phyloP scores from a whole-genome alignment of 768 basidiomycete genomes.

The Mycena latifolia region DNA sequence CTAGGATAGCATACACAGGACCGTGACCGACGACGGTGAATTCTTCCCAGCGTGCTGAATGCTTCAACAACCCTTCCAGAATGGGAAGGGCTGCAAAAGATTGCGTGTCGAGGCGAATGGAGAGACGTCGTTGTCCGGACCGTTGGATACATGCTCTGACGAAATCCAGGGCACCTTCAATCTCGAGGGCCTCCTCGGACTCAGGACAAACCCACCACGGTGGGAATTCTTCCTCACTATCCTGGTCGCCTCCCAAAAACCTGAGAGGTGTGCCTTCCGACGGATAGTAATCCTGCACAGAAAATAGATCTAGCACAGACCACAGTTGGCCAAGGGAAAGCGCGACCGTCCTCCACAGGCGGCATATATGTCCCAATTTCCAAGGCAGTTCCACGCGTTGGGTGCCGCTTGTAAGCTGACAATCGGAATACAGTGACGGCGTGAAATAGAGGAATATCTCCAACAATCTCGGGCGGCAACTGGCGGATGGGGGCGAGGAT shows the following conservation, averaged over 20 bases:
- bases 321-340: slow-evolving; percentile 20
- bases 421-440: background rate
- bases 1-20: background rate
- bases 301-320: slow-evolving; percentile 5
- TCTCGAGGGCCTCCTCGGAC: background rate
- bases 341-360: slow-evolving; percentile 12
- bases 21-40: background rate
- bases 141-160: slow-evolving; percentile 2
- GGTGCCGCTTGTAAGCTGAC: too few species aligned
- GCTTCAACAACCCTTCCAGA: background rate
- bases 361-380: slow-evolving; percentile 21
- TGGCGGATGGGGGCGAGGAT: slow-evolving; percentile 11
- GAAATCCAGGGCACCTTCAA: slow-evolving; percentile 16
- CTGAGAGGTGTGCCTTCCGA: background rate
- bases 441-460: slow-evolving; percentile 26
- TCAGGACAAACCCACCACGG: background rate
- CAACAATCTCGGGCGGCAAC: slow-evolving; percentile 16
- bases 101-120: slow-evolving; percentile 1
- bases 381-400: slow-evolving; percentile 8
- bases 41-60: slow-evolving; percentile 8
- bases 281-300: background rate
- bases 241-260: background rate
- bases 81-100: background rate
- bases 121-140: slow-evolving; percentile 11
- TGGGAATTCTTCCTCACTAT: background rate